phyloP scores from a whole-genome alignment of 2,329 filamentous ascomycete genomes.

The Aspergillus brasiliensis region DNA sequence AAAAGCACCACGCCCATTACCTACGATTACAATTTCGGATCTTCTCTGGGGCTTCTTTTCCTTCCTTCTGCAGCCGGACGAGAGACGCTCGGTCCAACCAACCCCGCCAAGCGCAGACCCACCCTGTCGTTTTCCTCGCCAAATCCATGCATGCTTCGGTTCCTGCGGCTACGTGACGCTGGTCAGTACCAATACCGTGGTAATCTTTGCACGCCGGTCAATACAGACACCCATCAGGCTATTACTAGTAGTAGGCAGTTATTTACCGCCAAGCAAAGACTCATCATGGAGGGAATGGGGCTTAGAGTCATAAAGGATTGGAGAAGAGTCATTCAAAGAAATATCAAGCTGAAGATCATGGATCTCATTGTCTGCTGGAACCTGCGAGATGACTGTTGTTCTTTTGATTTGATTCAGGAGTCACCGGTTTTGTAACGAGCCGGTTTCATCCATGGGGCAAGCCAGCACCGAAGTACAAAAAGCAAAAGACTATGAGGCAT shows the following conservation, averaged over 20 bases:
- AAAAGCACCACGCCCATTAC: not conserved
- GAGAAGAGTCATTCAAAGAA: not conserved
- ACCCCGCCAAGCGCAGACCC: slow-evolving; percentile 21
- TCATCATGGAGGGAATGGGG: not conserved
- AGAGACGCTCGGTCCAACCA: slow-evolving; percentile 27
- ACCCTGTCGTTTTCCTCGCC: slow-evolving; percentile 19
- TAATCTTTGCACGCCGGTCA: not conserved
- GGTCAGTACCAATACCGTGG: slow-evolving; percentile 4
- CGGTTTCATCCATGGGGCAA: slow-evolving; percentile 9
- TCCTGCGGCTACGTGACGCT: slow-evolving; percentile 28
- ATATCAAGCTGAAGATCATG: not conserved
- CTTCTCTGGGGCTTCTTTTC: slow-evolving; percentile 26
- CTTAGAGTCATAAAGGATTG: not conserved
- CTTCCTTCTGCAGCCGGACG: slow-evolving; percentile 21
- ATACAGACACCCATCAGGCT: not conserved
- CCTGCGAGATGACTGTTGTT: not conserved
- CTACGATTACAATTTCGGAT: slow-evolving; percentile 15
- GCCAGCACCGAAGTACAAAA: slow-evolving; percentile 1
- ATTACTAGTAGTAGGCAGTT: not conserved
- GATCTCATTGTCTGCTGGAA: not conserved
- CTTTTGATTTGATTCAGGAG: not conserved
- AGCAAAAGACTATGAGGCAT: slow-evolving; percentile 9
- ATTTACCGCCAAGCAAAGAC: not conserved
- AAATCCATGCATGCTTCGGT: slow-evolving; percentile 25
- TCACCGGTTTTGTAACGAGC: slow-evolving; percentile 6